Evolutionary conservation across 495 filamentous ascomycete species (phyloP), one percentile per base, ranked within the genome.

Genomic region (Echria macrotheca): DNA sequence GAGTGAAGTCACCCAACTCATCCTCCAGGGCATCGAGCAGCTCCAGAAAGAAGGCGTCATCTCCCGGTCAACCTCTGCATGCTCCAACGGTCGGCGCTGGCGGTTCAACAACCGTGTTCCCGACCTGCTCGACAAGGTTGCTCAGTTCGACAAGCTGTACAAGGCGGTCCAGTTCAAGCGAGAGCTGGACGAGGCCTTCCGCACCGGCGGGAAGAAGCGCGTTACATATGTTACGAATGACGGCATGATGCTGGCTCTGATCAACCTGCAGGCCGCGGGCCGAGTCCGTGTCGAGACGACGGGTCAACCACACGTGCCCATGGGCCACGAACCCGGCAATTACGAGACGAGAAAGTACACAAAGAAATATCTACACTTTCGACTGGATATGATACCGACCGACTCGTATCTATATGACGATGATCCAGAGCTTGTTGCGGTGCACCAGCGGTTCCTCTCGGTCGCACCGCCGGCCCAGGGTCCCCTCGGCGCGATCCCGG

Each of bases 291-390:
- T 87, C 7, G 58, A 72, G 4, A 72, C 80, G 0, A 62, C 70
- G 3, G 74, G 85, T 45, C 71, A 81, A 2, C 85, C 84, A 0
- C 67, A 78, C 40, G 79, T 86, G 48, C 80, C 81, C 47, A 87
- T 83, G 65, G 90, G 90, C 21, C 78, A 90, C 23, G 80, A 87
- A 38, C 82, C 80, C 3, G 76, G 81, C 28, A 74, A 68, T 47
- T 94, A 95, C 60, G 73, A 84, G 47, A 85, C 83, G 1, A 68
- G 82, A 15, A 73, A 79, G 42, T 86, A 89, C 61, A 81, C 88
- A 40, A 87, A 83, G 50, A 65, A 61, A 29, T 73, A 71, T 31
- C 73, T 75, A 10, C 69, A 76, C 52, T 93, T 89, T 62, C 61
- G 75, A 3, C 62, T 91, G 19, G 75, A 81, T 7, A 57, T 87